Evolutionary conservation across 345 rosid species (phyloP).

Genomic region (Lepidium aucheri): DNA sequence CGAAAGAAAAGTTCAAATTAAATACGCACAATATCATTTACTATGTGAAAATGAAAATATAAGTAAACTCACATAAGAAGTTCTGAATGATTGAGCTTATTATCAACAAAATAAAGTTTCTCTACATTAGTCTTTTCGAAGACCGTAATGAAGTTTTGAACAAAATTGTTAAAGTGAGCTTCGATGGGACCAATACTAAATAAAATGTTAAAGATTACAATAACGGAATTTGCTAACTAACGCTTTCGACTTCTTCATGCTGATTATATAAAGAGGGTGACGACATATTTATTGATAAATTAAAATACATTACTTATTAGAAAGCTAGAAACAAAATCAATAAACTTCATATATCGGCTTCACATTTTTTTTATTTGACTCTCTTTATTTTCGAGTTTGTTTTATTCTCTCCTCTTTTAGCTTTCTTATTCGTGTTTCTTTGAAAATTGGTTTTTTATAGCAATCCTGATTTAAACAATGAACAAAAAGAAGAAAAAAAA

Average conservation of each 20-base stretch:
- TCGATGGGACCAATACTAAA: neutral
- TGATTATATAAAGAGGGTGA: neutral
- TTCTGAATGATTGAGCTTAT: neutral
- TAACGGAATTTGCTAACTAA: constrained; percentile 10
- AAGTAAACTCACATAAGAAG: neutral
- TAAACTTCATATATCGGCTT: neutral
- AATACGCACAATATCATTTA: too few species aligned
- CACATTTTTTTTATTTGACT: constrained; percentile 3
- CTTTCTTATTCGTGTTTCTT: neutral
- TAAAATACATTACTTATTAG: neutral
- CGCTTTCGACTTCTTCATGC: constrained; percentile 17
- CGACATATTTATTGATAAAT: neutral
- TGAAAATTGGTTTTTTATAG: neutral
- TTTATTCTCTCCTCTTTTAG: neutral
- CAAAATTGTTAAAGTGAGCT: neutral
- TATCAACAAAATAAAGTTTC: neutral
- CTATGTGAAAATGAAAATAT: neutral
- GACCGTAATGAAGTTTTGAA: neutral
- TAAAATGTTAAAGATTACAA: neutral
- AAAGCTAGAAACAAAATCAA: neutral
- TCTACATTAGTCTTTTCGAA: neutral
- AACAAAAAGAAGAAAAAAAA: too few species aligned
- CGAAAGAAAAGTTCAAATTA: too few species aligned
- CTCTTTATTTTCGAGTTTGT: neutral
- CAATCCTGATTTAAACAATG: neutral